Evolutionary conservation across 371 early-diverging fungal genomes (phyloP).

Genomic region (Actinomortierella ambigua): DNA sequence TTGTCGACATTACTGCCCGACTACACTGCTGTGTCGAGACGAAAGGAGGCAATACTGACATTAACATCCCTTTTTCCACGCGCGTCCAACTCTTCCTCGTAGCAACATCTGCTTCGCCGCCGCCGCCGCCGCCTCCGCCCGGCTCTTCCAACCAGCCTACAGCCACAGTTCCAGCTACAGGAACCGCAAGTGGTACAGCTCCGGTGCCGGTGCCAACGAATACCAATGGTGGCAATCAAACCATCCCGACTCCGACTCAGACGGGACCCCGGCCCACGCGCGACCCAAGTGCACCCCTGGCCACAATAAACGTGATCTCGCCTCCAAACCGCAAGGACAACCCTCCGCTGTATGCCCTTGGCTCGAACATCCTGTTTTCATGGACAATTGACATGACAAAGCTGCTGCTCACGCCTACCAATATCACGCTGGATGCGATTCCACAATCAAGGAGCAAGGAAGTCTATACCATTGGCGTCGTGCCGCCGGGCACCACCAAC

Average conservation of each 20-base stretch:
- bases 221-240: too few species aligned
- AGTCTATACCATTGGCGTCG: conserved; percentile 25
- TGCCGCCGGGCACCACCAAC: conserved; percentile 23
- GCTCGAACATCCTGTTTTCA: conserved; percentile 22
- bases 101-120: too few species aligned
- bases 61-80: too few species aligned
- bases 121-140: too few species aligned
- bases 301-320: conserved; percentile 12
- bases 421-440: conserved; percentile 33
- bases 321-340: conserved; percentile 13
- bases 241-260: conserved; percentile 2
- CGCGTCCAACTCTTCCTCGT: too few species aligned
- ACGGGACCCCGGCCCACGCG: conserved; percentile 2
- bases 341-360: conserved; percentile 30
- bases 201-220: neutral
- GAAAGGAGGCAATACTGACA: too few species aligned
- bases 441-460: neutral
- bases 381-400: conserved; percentile 21
- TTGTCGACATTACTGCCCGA: too few species aligned
- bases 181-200: conserved; percentile 12
- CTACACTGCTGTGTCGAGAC: too few species aligned
- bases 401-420: conserved; percentile 14
- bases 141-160: neutral
- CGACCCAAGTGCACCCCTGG: conserved; percentile 11
- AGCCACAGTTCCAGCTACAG: conserved; percentile 5